Base-by-base conservation (phyloP, 1,284 basidiomycete genomes). In the Sanghuangporus baumii region DNA sequence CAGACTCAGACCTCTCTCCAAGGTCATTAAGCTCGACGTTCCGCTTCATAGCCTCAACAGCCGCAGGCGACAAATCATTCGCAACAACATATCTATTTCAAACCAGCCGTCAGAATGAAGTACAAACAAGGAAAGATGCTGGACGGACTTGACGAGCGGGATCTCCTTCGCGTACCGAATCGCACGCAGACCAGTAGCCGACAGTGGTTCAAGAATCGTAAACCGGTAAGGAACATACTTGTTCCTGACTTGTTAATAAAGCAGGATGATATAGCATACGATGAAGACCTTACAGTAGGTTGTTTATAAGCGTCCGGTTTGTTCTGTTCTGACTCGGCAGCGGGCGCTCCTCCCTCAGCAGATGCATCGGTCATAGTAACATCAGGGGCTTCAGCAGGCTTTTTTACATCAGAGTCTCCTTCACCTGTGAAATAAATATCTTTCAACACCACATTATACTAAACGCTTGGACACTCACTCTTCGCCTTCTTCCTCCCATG, bases 131-230 rank as follows among this genome's bases (percentile, higher is more conserved):
- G 7, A 20, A 23, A 9, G 47, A 23, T n/a, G n/a, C n/a, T n/a
- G n/a, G n/a, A 64, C 78, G 61, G 65, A 96, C 91, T 88, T 92
- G 66, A 96, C 84, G 43, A 91, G 81, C 0, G 96, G 95, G 9
- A 99, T 96, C 76, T 99, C 96, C 70, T 98, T 96, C 0, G 96
- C 96, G 73, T 99, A 99, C 37, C 96, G 91, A 66, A 99, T 98
- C 3, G 95, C 92, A 11, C 96, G 88, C 26, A 99, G 81, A 26
- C 96, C 96, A 0, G 97, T 99, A 0, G 96, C 96, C 16, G 94
- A 95, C 18, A 99, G 85, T 0, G 96, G 94, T 75, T 99, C 96
- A n/a, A 99, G 81, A 12, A 97, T 81, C 8, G 88, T 87, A 70
- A 96, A 87, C 66, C 85, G 87, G 67, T 87, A 81, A 0, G 87